These are phyloP conservation scores for Cladophialophora yegresii DNA, from an alignment of 2,329 filamentous ascomycete genomes.

Conservation along the genomic window DNA sequence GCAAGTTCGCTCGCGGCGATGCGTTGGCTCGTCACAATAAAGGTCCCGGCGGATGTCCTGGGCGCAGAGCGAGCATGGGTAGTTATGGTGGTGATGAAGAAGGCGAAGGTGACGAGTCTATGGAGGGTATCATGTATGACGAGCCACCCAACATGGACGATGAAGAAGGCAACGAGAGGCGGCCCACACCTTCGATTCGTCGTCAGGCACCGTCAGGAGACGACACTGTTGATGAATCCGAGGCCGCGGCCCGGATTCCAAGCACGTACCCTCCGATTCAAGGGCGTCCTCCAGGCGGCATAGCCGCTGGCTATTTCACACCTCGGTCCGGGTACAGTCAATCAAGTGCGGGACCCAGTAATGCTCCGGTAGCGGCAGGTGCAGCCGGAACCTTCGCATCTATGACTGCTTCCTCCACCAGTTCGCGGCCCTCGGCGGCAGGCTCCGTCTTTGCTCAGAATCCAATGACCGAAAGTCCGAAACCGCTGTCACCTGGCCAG, in stretches of 20 bases:
- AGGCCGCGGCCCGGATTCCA: slow-evolving; percentile 57
- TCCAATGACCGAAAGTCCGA: slow-evolving; percentile 82
- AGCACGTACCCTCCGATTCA: slow-evolving; percentile 77
- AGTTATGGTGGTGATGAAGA: slow-evolving; percentile 78
- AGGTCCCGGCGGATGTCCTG: slow-evolving; percentile 91
- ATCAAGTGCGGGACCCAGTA: slow-evolving; percentile 51
- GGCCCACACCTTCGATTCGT: slow-evolving; percentile 64
- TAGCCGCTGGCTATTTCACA: slow-evolving; percentile 61
- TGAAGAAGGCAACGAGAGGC: slow-evolving; percentile 48
- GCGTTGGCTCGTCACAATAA: slow-evolving; percentile 93
- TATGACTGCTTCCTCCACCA: slow-evolving; percentile 41
- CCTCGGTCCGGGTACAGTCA: slow-evolving; percentile 59
- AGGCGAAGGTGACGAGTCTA: slow-evolving; percentile 56
- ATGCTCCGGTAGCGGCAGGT: slow-evolving; percentile 50
- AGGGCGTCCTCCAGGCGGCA: slow-evolving; percentile 52
- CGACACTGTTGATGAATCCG: slow-evolving; percentile 44
- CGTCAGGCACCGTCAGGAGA: slow-evolving; percentile 64
- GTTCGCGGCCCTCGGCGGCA: slow-evolving; percentile 44
- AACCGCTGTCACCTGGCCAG: slow-evolving; percentile 63
- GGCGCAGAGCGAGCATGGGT: slow-evolving; percentile 80
- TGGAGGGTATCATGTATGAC: slow-evolving; percentile 65
- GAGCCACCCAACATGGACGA: slow-evolving; percentile 55
- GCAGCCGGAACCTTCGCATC: slow-evolving; percentile 46
- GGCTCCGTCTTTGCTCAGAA: slow-evolving; percentile 69
- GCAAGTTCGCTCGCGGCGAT: slow-evolving; percentile 93